Base-by-base conservation (phyloP, 2,329 filamentous ascomycete species). In the Diaporthe australafricana region DNA sequence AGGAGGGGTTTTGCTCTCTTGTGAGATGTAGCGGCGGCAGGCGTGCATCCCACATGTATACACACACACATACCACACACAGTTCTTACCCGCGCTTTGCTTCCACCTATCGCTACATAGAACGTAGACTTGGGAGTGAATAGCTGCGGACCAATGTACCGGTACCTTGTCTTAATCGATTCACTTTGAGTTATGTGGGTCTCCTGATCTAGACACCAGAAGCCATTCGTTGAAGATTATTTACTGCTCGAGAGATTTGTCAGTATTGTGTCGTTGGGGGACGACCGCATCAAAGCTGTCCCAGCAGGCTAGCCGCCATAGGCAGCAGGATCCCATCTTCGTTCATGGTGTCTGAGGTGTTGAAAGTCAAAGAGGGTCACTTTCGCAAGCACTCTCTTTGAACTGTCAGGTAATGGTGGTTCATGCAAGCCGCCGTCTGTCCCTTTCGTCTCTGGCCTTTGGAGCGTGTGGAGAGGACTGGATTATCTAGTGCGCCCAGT, bases 361-460 rank as follows among this genome's bases (percentile, higher is more conserved):
- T 62, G 8, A 47, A 50, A 35, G 22, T 50, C 9, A 30, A 65
- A 38, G 60, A 50, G n/a, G 32, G 32, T 35, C 11, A 20, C n/a
- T 65, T 50, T 65, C 60, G 45, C 30, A 65, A 50, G n/a, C 45
- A n/a, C 47, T 42, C 16, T 32, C 45, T 65, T 65, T 65, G 30
- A 65, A 50, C 60, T 42, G 47, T 65, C 42, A 50, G 16, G 56
- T 52, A 25, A 50, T 65, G 27, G 62, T 71, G 40, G 71, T 73
- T 73, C 71, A 73, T 73, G 71, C 71, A 73, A 22, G 48, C 68
- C 53, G 57, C 71, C 68, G 63, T 48, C 52, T 22, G 62, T 30
- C n/a, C 60, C 47, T 32, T 22, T 30, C 22, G 40, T 56, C 55
- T 42, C 35, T 57, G n/a, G 42, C n/a, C 17, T 48, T 35, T 9